Percentiles rank a stretch among this genome's conserved stretches.
Conservation (phyloP, 2,329 filamentous ascomycete species). For the Diaporthe sp. region DNA sequence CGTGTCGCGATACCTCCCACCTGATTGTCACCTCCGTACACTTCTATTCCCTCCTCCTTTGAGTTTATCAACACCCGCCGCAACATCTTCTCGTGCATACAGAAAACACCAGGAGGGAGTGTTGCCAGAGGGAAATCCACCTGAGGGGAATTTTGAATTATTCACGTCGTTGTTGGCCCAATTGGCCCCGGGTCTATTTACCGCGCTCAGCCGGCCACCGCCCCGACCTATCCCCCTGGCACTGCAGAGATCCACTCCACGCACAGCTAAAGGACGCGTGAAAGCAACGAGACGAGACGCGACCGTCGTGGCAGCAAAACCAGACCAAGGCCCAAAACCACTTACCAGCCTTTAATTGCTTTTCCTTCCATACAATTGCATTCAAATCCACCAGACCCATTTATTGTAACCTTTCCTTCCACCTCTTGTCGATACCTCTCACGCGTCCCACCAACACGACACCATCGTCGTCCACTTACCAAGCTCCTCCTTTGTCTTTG, state of each 20-base stretch:
- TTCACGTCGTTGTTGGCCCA: constrained; percentile 3
- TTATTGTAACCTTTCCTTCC: constrained; percentile 25
- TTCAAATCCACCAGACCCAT: constrained; percentile 13
- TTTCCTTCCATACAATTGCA: constrained; percentile 7
- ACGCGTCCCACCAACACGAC: constrained; percentile 14
- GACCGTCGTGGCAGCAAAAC: constrained; percentile 38
- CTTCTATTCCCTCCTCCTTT: not conserved
- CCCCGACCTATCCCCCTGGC: not conserved
- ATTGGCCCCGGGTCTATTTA: constrained; percentile 19
- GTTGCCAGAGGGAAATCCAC: not conserved
- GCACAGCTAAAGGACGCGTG: constrained; percentile 14
- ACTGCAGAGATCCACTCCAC: constrained; percentile 28
- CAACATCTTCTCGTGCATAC: constrained; percentile 1
- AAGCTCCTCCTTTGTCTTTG: not conserved
- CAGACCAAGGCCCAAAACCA: constrained; percentile 36
- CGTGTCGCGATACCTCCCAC: constrained; percentile 33
- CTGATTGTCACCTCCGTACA: not conserved
- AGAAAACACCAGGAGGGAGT: not conserved
- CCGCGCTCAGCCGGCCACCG: constrained; percentile 20
- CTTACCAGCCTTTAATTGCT: constrained; percentile 38
- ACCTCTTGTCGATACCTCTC: constrained; percentile 7
- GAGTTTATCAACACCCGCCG: constrained; percentile 3
- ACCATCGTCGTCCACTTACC: constrained; percentile 2
- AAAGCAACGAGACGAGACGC: constrained; percentile 36
- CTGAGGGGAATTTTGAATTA: not conserved